Base-by-base conservation (phyloP, 1,139 yeast species). In the Pichia sp. region DNA sequence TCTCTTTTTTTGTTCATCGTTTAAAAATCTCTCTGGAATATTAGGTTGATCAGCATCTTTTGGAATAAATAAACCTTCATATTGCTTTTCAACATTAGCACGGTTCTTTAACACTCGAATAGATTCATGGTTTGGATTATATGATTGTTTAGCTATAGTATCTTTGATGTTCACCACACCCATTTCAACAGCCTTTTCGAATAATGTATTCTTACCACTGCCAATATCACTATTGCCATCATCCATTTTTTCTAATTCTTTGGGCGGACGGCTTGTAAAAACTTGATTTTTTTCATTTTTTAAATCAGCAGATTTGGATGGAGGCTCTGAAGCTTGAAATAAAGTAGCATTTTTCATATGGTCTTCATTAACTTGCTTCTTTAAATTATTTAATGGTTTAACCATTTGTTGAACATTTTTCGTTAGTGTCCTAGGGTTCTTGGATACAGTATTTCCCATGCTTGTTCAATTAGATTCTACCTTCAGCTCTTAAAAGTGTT, bases 401-500 rank as follows among this genome's bases (percentile, higher is more conserved):
- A 36, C 34, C 18, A 34, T 41, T 7, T 41, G 40, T 28, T 34
- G 28, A 31, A 48, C 10, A n/a, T 25, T 41, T 28, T 44, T 46
- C 25, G 32, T 46, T 8, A 54, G 30, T 2, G 44, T 48, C 18
- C 53, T 49, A 2, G 48, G 37, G 3, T 51, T 42, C 29, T 51
- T 54, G 1, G 58, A 55, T 5, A 53, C 44, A 18, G 57, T 40
- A 40, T 48, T 56, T 25, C 58, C 58, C 58, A 56, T 56, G 11
- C 3, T 33, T 26, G 25, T 4, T n/a, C 10, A 25, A 3, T 32
- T n/a, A 11, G 7, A 32, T 2, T 28, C 7, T 29, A 18, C 18
- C 18, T 18, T 18, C 18, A 18, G 18, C 18, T 18, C 18, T 18
- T 18, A 18, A 18, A 18, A 18, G 18, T 18, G 18, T 18, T 18